phyloP scores from a whole-genome alignment of 768 basidiomycete genomes.

The Mycena olivaceomarginata region DNA sequence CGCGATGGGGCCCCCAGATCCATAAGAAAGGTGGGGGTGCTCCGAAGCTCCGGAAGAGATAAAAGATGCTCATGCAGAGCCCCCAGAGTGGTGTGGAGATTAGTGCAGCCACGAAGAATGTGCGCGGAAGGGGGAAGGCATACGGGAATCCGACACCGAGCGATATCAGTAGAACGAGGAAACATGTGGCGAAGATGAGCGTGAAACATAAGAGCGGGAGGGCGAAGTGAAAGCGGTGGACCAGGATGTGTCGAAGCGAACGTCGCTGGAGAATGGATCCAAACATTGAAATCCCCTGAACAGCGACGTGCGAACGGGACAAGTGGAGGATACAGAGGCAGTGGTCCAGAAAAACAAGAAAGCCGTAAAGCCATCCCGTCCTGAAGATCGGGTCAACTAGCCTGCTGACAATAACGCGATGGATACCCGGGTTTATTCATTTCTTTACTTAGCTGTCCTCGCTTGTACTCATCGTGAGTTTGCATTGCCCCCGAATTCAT shows the following conservation, averaged over 20 bases:
- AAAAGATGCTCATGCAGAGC: background rate
- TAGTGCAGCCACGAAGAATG: background rate
- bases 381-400: too few species aligned
- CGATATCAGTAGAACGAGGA: background rate
- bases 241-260: background rate
- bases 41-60: background rate
- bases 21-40: background rate
- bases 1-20: background rate
- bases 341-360: too few species aligned
- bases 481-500: too few species aligned
- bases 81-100: background rate
- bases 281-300: too few species aligned
- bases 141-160: slow-evolving; percentile 1
- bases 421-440: too few species aligned
- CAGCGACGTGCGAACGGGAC: too few species aligned
- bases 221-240: background rate
- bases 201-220: slow-evolving; percentile 1
- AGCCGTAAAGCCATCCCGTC: too few species aligned
- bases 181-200: background rate
- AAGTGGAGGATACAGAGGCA: too few species aligned
- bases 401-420: too few species aligned
- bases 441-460: too few species aligned
- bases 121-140: background rate
- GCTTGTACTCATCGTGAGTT: too few species aligned
- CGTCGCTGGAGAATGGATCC: background rate